Evolutionary conservation across 2,329 filamentous ascomycete genomes (phyloP), one percentile per base, ranked within the genome.

Genomic region (Daldinia eschscholtzii): DNA sequence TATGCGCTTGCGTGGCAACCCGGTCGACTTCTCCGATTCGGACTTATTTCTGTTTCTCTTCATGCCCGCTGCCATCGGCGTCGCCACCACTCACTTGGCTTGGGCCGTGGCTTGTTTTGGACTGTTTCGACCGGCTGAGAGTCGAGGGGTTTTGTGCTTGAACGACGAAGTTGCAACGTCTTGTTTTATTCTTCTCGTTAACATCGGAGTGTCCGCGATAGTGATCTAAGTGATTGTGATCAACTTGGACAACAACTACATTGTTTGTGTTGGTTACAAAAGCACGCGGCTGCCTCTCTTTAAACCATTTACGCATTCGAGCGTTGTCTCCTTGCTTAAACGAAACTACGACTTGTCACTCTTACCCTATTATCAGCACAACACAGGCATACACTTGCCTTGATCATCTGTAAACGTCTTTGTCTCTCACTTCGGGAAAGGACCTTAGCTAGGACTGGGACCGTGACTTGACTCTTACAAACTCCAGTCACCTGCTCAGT

Each of bases 121-220:
- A 23, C 2, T 23, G 20, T 2, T 23, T 23, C 60, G 35, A 53
- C 15, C 41, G 6, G 42, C 26, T 33, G 23, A n/a, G 33, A n/a
- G 18, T 55, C 18, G 15, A 1, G 1, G 33, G 10, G 13, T 2
- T 20, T 37, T 39, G 56, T 20, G 44, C 48, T 39, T 41, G 30
- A 23, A 67, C 65, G 12, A 57, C 56, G 57, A 60, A 67, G 41
- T 46, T 50, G 48, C 56, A 63, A 48, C 48, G 37, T 59, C 50
- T 62, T 41, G 39, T 44, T 57, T 39, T 28, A 13, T 4, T 48
- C 13, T 4, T 3, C 28, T 48, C 7, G 23, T 48, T 28, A 7
- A 6, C 13, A 28, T 28, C 44, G 44, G 9, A 46, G 26, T 46
- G 2, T 5, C 44, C 12, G 20, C 6, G 20, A 13, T 46, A 26